Evolutionary conservation across 768 basidiomycete species (phyloP), one percentile per base, ranked within the genome.

Genomic region (Boletellus emodensis): DNA sequence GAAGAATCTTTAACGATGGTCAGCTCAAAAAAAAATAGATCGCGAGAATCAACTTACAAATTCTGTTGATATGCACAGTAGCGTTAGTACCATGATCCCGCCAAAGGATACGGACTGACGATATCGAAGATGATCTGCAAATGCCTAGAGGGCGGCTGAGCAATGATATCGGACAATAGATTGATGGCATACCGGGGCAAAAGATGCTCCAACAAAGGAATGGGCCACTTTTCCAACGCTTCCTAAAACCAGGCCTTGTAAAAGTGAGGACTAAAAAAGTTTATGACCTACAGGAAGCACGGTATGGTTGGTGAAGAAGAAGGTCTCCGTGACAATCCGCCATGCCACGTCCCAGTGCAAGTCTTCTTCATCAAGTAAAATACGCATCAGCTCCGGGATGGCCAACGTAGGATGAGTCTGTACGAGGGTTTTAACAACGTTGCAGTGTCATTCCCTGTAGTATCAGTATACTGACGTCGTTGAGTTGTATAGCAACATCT

Each of bases 251-350:
- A 28, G 18, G 36, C 11, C 35, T 36, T 32, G 22, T 41, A 22
- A 56, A 36, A 32, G 33, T 2, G 15, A 26, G 2, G 12, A 35
- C 18, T n/a, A 10, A 54, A 35, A 20, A 35, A 35, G 3, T 4
- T 17, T 13, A 40, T 35, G 43, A 77, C 82, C 60, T 36, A 87
- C 91, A 20, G 92, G 90, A 28, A 96, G 75, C 28, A 98, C 94
- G 8, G 90, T 93, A 69, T 93, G 94, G 67, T 95, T 96, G 10
- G 94, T 97, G 74, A 93, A 98, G 70, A 90, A 93, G 75, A 96
- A 94, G 3, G 90, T 92, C 64, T 86, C 86, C 46, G 83, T 90
- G 40, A 87, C 84, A 59, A 98, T 91, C 20, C 76, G 68, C 96
- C 96, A 99, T 4, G 96, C 94, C 14, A 69, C 59, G 55, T 83